A percentile compares a stretch with the other conserved stretches of the same genome.
phyloP scores from a whole-genome alignment of 345 rosid species.

The Balakata baccata region DNA sequence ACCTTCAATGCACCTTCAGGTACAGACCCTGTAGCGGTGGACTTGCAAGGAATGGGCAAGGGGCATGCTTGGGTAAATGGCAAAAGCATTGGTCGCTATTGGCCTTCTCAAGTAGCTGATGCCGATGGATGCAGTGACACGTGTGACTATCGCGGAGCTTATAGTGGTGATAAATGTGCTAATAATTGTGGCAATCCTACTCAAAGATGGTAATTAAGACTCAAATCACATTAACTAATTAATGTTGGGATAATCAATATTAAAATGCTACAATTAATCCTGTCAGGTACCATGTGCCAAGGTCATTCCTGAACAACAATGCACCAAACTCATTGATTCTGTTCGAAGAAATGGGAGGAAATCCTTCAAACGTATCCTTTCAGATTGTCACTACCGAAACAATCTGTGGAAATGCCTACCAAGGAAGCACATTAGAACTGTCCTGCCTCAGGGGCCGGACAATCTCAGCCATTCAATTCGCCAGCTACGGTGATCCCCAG shows the following conservation, averaged over 20 bases:
- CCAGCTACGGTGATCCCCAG: slow-evolving; percentile 17
- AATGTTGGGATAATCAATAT: not conserved
- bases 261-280: not conserved
- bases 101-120: slow-evolving; percentile 10
- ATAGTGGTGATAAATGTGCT: not conserved
- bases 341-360: slow-evolving; percentile 17
- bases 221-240: not conserved
- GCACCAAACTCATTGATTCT: slow-evolving; percentile 4
- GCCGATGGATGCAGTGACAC: not conserved
- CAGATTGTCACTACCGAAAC: slow-evolving; percentile 10
- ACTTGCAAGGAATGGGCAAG: slow-evolving; percentile 16
- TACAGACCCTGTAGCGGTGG: slow-evolving; percentile 14
- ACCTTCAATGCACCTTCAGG: slow-evolving; percentile 9
- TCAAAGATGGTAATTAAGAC: slow-evolving; percentile 6
- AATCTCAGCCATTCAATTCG: slow-evolving; percentile 13
- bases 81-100: slow-evolving; percentile 4
- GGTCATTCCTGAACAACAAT: slow-evolving; percentile 14
- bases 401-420: not conserved
- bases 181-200: slow-evolving; percentile 10
- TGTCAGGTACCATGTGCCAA: slow-evolving; percentile 25
- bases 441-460: slow-evolving; percentile 1
- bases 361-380: not conserved
- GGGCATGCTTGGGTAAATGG: slow-evolving; percentile 2
- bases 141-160: not conserved
- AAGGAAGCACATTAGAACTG: slow-evolving; percentile 15